These are phyloP conservation scores for Fusarium anguioides DNA, from an alignment of 2,329 filamentous ascomycete genomes.

Conservation along the genomic window DNA sequence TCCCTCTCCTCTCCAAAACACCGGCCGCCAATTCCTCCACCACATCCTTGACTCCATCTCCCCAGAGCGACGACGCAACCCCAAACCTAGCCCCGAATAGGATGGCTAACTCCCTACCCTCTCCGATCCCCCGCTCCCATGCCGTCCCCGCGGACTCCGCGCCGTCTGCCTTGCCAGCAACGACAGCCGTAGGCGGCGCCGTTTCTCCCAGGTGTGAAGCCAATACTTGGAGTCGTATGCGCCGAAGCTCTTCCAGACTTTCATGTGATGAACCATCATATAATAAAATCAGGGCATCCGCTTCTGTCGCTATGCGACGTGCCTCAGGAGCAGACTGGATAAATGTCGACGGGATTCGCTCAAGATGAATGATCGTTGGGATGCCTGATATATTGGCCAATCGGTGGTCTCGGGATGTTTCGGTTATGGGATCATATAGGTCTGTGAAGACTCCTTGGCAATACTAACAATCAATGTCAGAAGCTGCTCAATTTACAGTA, in stretches of 20 bases:
- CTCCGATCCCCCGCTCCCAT: conserved; percentile 27
- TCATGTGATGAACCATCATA: conserved; percentile 23
- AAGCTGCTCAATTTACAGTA: background rate
- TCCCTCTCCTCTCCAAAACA: conserved; percentile 25
- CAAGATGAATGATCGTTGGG: conserved; percentile 21
- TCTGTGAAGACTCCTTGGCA: conserved; percentile 33
- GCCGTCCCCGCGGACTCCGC: conserved; percentile 18
- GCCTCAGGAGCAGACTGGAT: conserved; percentile 13
- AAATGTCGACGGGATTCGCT: conserved; percentile 32
- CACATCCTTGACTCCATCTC: conserved; percentile 35
- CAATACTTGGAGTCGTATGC: conserved; percentile 18
- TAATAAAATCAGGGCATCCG: conserved; percentile 32
- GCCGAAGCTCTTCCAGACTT: conserved; percentile 26
- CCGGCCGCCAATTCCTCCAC: conserved; percentile 34
- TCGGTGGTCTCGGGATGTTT: conserved; percentile 26
- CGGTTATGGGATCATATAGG: conserved; percentile 30
- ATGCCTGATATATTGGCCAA: conserved; percentile 23
- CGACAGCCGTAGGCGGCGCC: conserved; percentile 22
- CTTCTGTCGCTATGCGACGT: conserved; percentile 13
- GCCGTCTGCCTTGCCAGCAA: conserved; percentile 31
- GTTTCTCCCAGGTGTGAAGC: conserved; percentile 9
- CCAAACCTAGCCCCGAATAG: conserved; percentile 30
- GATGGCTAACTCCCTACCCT: conserved; percentile 27
- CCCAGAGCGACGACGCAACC: conserved; percentile 31
- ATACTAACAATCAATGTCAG: conserved; percentile 26